Base-by-base conservation (phyloP, 768 basidiomycete genomes). In the Boletus reticulatus region DNA sequence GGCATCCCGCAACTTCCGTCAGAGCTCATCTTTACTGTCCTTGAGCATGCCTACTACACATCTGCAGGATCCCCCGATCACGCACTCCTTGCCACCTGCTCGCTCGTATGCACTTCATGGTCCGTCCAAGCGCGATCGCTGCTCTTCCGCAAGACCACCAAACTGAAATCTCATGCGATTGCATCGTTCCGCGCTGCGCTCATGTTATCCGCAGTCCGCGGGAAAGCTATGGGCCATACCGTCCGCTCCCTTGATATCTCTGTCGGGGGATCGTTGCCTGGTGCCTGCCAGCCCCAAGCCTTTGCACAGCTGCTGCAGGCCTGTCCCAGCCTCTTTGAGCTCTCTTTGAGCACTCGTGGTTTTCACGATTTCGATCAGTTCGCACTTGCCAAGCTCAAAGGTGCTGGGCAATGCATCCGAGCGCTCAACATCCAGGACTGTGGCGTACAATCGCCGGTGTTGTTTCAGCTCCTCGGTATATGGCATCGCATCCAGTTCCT, bases 391-490 rank as follows among this genome's bases (percentile, higher is more conserved):
- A 61, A 63, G 8, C 62, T 76, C n/a, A 52, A 59, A 17, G 39
- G 61, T 16, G 51, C 52, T 4, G 65, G 70, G 0, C 59, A 58
- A 37, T 48, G 57, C 19, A 62, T 78, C 47, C 68, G 73, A 22
- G 70, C 76, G 0, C 60, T 78, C 48, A 63, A 59, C 31, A 53
- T 80, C 22, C 51, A 63, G 13, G 43, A 55, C 0, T 77, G 72
- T 51, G 74, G 76, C 43, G 64, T 76, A 1, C 76, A 78, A 61
- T 77, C 78, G 7, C 76, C 77, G 16, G 64, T 78, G 20, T 57
- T 78, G 6, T 80, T 76, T 48, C 73, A 79, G 48, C 64, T 80
- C 0, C 62, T 80, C 19, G 60, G 57, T 0, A 66, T 77, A 38
- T 75, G 76, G 67, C 72, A 74, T 0, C 62, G 57, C 19, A 57